These are phyloP conservation scores for Neofusicoccum parvum DNA, from an alignment of 2,329 filamentous ascomycete species.

Conservation along the genomic window DNA sequence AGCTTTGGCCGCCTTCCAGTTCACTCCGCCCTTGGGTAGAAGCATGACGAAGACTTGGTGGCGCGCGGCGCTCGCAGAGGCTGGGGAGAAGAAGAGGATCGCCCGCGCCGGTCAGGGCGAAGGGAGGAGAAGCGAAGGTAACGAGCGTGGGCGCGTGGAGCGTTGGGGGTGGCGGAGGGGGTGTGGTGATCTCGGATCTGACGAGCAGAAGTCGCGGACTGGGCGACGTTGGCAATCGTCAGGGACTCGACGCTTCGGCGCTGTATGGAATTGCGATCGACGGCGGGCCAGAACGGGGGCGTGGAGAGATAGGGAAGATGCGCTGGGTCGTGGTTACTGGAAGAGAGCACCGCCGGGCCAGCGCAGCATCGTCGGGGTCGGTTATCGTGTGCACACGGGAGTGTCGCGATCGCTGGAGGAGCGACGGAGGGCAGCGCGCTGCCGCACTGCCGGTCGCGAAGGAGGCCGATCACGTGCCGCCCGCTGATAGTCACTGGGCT, in stretches of 20 bases:
- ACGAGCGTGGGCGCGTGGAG: constrained; percentile 21
- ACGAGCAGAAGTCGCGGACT: not conserved
- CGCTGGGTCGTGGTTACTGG: constrained; percentile 10
- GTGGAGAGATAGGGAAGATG: not conserved
- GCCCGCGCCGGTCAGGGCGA: constrained; percentile 27
- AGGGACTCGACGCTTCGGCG: not conserved
- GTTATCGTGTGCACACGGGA: constrained; percentile 1
- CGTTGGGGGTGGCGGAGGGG: constrained; percentile 1
- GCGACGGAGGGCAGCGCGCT: not conserved
- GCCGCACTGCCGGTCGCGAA: not conserved
- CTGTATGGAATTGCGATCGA: constrained; percentile 8
- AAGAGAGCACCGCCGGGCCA: constrained; percentile 9
- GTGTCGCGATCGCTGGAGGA: constrained; percentile 7
- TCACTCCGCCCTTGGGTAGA: constrained; percentile 84
- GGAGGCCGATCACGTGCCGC: constrained; percentile 11
- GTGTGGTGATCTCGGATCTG: constrained; percentile 15
- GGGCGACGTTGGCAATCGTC: constrained; percentile 12
- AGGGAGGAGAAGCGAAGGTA: constrained; percentile 14
- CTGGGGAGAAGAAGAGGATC: constrained; percentile 22
- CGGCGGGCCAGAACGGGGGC: not conserved
- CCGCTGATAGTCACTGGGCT: not conserved
- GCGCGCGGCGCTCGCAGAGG: constrained; percentile 14
- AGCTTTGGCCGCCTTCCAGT: constrained; percentile 87
- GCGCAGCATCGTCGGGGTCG: constrained; percentile 9
- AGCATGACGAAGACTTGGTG: constrained; percentile 62